Evolutionary conservation across 805 yeast species (phyloP), one percentile per base, ranked within the genome.

Genomic region (Pichia scutulata): DNA sequence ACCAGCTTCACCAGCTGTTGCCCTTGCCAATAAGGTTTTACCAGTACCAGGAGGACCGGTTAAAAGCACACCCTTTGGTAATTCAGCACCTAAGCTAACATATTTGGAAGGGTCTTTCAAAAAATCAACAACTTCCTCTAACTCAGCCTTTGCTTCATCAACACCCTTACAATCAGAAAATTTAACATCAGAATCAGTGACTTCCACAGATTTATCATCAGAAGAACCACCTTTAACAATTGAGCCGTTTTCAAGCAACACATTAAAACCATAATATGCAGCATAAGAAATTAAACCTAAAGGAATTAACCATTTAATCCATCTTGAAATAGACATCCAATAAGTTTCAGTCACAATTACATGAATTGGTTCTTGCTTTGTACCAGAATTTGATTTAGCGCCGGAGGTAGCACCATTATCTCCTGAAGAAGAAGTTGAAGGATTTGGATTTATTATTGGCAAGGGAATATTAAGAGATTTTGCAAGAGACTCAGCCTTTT

Each of bases 31-130:
- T 57, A 92, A 74, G 1, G 99, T 93, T 67, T 93, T 92, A 79
- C 99, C 99, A 7, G 99, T 92, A 70, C 99, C 99, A 41, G 99
- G 99, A 39, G 99, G 99, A 43, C 99, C 99, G 13, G 98, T 93
- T 56, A 92, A 74, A 52, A 93, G 72, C 7, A 93, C 96, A 74
- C 99, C 99, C 67, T 92, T 93, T 52, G 99, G 98, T 60, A 93
- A 75, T 68, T 90, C 90, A 47, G 99, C 99, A 57, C 99, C 99
- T 46, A 93, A 76, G 1, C 96, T 95, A 46, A 97, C 95, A 71
- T 89, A 93, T 67, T 88, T 86, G 19, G 96, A 81, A 21, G 99
- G 99, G 66, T 93, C 98, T 64, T 89, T 89, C 62, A 93, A 77
- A 63, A 93, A 93, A 53, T 92, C 97, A n/a, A 93, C 99, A 60